Base-by-base conservation (phyloP, 495 filamentous ascomycete genomes). In the Letharia columbiana region DNA sequence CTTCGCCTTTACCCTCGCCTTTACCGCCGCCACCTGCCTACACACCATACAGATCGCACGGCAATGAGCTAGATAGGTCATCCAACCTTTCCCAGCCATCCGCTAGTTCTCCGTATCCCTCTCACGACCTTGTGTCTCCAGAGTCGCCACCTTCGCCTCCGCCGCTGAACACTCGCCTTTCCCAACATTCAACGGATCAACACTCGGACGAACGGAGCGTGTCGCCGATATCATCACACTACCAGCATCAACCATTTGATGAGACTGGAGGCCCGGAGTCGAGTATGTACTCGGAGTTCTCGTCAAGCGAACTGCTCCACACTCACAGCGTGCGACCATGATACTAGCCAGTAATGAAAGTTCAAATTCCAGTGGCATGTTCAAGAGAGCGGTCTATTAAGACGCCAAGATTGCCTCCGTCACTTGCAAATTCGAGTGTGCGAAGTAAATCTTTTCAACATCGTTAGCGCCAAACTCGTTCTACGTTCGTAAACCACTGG, bases 201-300 rank as follows among this genome's bases (percentile, higher is more conserved):
- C 20, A 57, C 54, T 37, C 54, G 17, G 54, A 57, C 5, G 15
- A 6, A 20, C 33, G 20, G 17, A 57, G 33, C 33, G 54, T 57
- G 10, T 57, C 54, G 33, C 54, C 54, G 10, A 57, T 57, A 57
- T 57, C 54, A 57, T 57, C 54, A 37, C 54, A 57, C 17, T 57
- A 37, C 33, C 33, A 18, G 17, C 12, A 37, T n/a, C 54, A 37
- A 23, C 54, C 54, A 20, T 57, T n/a, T 8, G 54, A n/a, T 11
- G 28, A 37, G 0, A 17, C 1, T 10, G 13, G 18, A 20, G 17
- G 18, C 33, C 7, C 5, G 33, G 33, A 57, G 6, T 8, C 33
- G 54, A 57, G 33, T 37, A 17, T 37, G 18, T 57, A 57, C 17
- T 20, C 54, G 15, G 54, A 57, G 10, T 33, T 57, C 31, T 17